Conservation (phyloP, 75 land plant genomes). For the Cunninghamia lanceolata region DNA sequence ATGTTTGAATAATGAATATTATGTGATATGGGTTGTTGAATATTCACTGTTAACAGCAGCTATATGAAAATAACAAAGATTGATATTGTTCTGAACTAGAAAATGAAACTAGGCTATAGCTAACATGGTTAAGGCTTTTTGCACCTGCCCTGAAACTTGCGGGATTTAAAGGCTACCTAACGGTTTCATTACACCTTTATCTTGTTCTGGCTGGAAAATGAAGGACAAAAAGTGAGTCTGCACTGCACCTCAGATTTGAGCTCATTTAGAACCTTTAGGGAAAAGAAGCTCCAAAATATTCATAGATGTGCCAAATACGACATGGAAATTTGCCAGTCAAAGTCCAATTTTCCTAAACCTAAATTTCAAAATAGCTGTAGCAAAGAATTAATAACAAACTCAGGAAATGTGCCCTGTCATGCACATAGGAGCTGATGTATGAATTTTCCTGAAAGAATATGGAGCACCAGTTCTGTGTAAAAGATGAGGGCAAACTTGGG, state of each 20-base stretch:
- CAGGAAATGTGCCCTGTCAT: not conserved
- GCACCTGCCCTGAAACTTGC: too few relatives aligned
- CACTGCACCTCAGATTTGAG: not conserved
- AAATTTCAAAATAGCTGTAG: not conserved
- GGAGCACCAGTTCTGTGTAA: not conserved
- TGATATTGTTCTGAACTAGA: not conserved
- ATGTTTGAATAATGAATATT: too few relatives aligned
- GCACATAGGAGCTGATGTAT: not conserved
- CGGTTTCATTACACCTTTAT: too few relatives aligned
- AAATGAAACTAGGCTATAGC: not conserved
- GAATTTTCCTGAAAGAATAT: too few relatives aligned
- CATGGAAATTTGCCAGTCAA: not conserved
- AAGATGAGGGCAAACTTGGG: not conserved
- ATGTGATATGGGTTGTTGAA: too few relatives aligned
- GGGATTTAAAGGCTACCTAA: too few relatives aligned
- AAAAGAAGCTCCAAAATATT: not conserved
- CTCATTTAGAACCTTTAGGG: not conserved
- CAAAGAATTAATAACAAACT: not conserved
- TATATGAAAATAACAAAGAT: too few relatives aligned
- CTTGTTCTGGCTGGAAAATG: not conserved
- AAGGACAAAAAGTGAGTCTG: not conserved
- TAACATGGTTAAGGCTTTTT: not conserved
- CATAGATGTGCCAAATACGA: not conserved
- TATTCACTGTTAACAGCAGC: too few relatives aligned
- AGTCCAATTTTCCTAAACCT: not conserved